phyloP scores from a whole-genome alignment of 352 stramenopile species.

The Phytophthora vignae region DNA sequence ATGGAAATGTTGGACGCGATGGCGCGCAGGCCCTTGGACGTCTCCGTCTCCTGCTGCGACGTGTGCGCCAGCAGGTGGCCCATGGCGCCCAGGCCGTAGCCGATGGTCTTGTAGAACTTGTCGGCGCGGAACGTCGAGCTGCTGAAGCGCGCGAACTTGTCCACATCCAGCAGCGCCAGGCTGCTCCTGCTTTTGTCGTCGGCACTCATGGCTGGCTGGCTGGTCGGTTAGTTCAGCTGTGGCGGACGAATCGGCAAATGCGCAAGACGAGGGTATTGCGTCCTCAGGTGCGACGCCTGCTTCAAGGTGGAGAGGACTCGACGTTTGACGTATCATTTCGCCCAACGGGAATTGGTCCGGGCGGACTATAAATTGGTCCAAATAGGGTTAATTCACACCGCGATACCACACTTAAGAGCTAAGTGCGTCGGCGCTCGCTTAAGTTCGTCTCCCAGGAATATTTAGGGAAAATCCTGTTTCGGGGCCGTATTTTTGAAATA shows the following conservation, averaged over 20 bases:
- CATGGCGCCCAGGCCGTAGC: conserved; percentile 66
- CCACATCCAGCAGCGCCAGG: conserved; percentile 56
- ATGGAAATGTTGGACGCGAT: conserved; percentile 80
- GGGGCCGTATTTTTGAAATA: no score
- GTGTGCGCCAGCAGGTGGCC: conserved; percentile 63
- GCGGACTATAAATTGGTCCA: not conserved
- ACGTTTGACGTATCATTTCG: conserved; percentile 24
- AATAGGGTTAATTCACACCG: not conserved
- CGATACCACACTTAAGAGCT: no score
- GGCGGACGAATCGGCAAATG: conserved; percentile 10
- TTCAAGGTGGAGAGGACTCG: conserved; percentile 11
- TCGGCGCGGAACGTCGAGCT: conserved; percentile 68
- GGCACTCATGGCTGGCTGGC: conserved; percentile 12
- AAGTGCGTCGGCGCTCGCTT: no score
- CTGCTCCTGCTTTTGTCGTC: conserved; percentile 23
- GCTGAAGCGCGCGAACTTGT: conserved; percentile 77
- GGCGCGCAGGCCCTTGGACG: conserved; percentile 61
- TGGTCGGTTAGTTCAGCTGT: not conserved
- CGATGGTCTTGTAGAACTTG: conserved; percentile 89
- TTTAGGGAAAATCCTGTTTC: no score
- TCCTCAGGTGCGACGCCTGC: conserved; percentile 1
- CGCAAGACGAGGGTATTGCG: conserved; percentile 23
- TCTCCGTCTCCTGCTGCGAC: conserved; percentile 58
- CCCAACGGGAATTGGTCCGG: not conserved
- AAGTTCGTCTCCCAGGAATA: no score